Base-by-base conservation (phyloP, 2,329 filamentous ascomycete species). In the Pseudocercospora macadamiae region DNA sequence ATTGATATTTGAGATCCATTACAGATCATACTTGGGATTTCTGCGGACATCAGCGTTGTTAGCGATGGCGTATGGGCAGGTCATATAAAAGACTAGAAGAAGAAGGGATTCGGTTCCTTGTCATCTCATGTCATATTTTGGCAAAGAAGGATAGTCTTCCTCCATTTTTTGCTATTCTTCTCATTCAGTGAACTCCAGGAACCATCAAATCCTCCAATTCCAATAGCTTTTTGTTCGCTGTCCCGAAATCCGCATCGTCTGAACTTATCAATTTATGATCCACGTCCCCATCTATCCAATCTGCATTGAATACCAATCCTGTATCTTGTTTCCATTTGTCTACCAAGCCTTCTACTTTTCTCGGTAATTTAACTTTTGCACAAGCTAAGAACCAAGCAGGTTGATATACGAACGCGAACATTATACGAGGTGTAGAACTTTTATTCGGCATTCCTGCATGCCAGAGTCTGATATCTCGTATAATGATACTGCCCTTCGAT, bases 1-100 rank as follows among this genome's bases (percentile, higher is more conserved):
- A 87, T 96, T 68, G 92, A 96, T 66, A 91, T 96, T 67, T 91
- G 70, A 76, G 37, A 14, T 23, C 42, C n/a, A n/a, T n/a, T n/a
- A 8, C 9, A 14, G 14, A 19, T 4, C 12, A 16, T 2, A 45
- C 23, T 45, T 45, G 12, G 21, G 42, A 23, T 23, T 9, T 25
- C 28, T 32, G 6, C 28, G 28, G 23, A 14, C 19, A 7, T 45
- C n/a, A 45, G 36, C n/a, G 16, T 26, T 23, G 19, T 45, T 45
- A 45, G 42, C 42, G 42, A 45, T 21, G 42, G 42, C 42, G 42
- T 26, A 12, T 4, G 3, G 21, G 19, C 12, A 2, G 21, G 4
- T 44, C 3, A 8, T 14, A 16, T 4, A 12, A n/a, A 45, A 26
- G 42, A 45, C 42, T 25, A 45, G 21, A 45, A 26, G 42, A 21